These are phyloP conservation scores for Mycena pura DNA, from an alignment of 768 basidiomycete species.

Conservation along the genomic window DNA sequence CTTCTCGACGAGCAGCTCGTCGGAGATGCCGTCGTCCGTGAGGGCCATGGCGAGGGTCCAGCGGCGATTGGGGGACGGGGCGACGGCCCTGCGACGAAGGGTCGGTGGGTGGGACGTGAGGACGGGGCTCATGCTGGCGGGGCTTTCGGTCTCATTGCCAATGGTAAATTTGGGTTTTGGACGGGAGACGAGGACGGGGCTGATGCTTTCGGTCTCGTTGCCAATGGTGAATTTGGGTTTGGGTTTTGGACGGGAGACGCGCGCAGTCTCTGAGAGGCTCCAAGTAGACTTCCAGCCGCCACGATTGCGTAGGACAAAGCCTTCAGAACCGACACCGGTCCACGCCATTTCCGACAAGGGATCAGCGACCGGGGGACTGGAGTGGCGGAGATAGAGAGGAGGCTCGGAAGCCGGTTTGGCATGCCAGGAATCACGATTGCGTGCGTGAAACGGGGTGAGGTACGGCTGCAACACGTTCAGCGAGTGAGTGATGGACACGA, in stretches of 20 bases:
- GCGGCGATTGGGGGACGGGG: conserved; percentile 17
- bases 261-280: conserved; percentile 2
- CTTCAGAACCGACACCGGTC: conserved; percentile 8
- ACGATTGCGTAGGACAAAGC: neutral
- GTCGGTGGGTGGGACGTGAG: conserved; percentile 1
- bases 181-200: neutral
- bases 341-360: conserved; percentile 11
- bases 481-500: neutral
- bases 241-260: neutral
- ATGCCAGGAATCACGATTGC: conserved; percentile 25
- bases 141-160: conserved; percentile 11
- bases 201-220: no score
- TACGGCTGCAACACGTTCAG: conserved; percentile 17
- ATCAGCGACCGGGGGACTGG: conserved; percentile 5
- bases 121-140: conserved; percentile 3
- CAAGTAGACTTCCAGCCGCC: conserved; percentile 23
- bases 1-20: conserved; percentile 42
- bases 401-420: neutral
- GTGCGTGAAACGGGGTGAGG: conserved; percentile 22
- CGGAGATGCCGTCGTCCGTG: conserved; percentile 46
- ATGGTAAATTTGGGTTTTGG: conserved; percentile 6
- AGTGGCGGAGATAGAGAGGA: neutral
- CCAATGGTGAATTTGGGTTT: no score
- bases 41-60: conserved; percentile 44
- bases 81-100: conserved; percentile 10